Conservation (phyloP, 2,329 filamentous ascomycete species). For the Ilyonectria destructans region DNA sequence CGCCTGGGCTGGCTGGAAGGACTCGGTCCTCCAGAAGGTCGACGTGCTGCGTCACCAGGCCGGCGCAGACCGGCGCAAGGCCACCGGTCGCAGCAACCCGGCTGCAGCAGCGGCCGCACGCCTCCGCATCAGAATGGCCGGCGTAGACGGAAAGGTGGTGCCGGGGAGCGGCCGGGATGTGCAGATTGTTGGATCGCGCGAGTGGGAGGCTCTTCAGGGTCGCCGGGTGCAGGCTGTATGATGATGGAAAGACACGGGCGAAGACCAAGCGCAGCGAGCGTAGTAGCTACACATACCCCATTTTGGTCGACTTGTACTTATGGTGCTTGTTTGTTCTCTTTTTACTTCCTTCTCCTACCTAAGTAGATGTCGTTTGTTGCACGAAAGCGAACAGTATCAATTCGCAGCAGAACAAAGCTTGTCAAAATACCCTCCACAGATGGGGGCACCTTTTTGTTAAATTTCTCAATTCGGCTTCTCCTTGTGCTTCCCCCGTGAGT, state of each 20-base stretch:
- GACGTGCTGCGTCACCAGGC: constrained; percentile 54
- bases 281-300: constrained; percentile 44
- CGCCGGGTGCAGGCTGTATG: constrained; percentile 51
- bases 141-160: constrained; percentile 62
- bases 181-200: constrained; percentile 68
- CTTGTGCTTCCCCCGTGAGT: neutral
- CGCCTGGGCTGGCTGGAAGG: constrained; percentile 73
- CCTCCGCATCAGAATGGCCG: constrained; percentile 67
- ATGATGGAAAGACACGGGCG: constrained; percentile 46
- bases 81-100: constrained; percentile 40
- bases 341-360: constrained; percentile 16
- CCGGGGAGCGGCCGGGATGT: constrained; percentile 59
- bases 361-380: constrained; percentile 24
- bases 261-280: constrained; percentile 28
- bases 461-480: constrained; percentile 11
- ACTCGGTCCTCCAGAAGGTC: constrained; percentile 69
- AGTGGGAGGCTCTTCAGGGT: constrained; percentile 71
- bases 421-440: constrained; percentile 23
- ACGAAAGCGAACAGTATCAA: constrained; percentile 36
- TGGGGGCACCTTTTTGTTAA: constrained; percentile 26
- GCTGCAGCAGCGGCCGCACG: constrained; percentile 60
- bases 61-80: constrained; percentile 45
- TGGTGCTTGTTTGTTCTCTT: neutral
- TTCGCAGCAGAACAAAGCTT: constrained; percentile 36
- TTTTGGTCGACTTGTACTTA: constrained; percentile 15